Conservation (phyloP, 345 rosid species). For the Leavenworthia alabamica region DNA sequence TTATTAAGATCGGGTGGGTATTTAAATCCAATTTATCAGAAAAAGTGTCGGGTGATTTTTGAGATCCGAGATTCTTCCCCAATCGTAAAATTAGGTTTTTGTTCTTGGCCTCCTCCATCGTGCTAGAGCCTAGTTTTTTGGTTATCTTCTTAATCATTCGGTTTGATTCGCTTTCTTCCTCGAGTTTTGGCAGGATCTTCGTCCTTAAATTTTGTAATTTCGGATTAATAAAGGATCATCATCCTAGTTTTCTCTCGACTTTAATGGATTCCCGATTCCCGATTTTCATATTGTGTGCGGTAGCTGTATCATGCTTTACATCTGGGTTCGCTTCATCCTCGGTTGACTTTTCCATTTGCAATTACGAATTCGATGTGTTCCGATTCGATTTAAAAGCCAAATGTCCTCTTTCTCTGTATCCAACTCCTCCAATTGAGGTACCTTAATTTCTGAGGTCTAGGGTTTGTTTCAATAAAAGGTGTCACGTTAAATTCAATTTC, state of each 20-base stretch:
- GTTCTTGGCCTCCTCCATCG: background rate
- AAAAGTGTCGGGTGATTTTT: background rate
- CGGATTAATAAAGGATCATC: background rate
- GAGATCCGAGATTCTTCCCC: constrained; percentile 12
- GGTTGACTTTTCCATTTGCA: constrained; percentile 37
- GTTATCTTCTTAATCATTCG: background rate
- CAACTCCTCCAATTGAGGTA: constrained; percentile 61
- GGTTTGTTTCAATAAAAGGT: background rate
- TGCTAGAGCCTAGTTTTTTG: background rate
- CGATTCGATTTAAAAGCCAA: constrained; percentile 39
- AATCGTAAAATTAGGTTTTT: constrained; percentile 13
- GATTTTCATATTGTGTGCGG: constrained; percentile 30
- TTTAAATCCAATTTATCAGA: background rate
- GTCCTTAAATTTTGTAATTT: background rate
- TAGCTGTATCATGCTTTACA: constrained; percentile 18
- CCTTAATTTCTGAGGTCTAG: background rate
- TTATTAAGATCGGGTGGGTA: background rate
- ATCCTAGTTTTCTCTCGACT: background rate
- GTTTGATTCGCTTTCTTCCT: background rate
- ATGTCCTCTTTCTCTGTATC: constrained; percentile 58
- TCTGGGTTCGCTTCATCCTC: constrained; percentile 24
- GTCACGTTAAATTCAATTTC: background rate
- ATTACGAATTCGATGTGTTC: constrained; percentile 39
- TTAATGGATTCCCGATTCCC: constrained; percentile 22
- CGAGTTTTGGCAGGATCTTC: background rate